These are phyloP conservation scores for Combretum micranthum DNA, from an alignment of 345 rosid genomes.

Conservation along the genomic window DNA sequence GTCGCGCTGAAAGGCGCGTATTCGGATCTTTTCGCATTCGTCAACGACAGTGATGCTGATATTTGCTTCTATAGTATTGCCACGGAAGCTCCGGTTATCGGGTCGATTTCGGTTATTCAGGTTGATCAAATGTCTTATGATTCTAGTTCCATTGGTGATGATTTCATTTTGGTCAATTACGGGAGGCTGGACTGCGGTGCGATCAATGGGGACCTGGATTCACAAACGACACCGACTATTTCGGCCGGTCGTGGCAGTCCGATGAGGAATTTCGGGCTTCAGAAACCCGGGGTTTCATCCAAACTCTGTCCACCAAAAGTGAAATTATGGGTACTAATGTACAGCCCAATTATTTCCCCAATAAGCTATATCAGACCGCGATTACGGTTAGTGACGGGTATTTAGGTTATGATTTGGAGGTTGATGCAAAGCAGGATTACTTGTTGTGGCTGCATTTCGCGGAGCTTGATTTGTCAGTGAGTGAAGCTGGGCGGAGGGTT, in stretches of 20 bases:
- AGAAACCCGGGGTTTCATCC: conserved; percentile 8
- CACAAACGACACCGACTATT: conserved; percentile 62
- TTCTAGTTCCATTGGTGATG: conserved; percentile 33
- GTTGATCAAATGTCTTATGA: conserved; percentile 65
- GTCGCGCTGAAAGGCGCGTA: conserved; percentile 73
- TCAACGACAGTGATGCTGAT: conserved; percentile 69
- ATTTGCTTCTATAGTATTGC: conserved; percentile 90
- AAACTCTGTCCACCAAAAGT: conserved; percentile 31
- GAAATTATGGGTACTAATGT: conserved; percentile 33
- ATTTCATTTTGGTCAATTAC: conserved; percentile 63
- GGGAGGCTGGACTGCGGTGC: conserved; percentile 81
- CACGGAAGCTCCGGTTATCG: conserved; percentile 84
- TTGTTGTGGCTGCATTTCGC: conserved; percentile 90
- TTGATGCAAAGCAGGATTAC: conserved; percentile 90
- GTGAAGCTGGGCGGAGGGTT: conserved; percentile 57
- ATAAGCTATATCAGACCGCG: conserved; percentile 84
- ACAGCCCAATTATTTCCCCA: conserved; percentile 81
- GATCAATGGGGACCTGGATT: conserved; percentile 94
- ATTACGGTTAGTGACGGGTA: conserved; percentile 27
- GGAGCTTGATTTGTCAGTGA: conserved; percentile 73
- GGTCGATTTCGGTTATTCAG: conserved; percentile 66
- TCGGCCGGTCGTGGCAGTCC: conserved; percentile 91
- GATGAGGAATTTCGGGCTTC: conserved; percentile 34
- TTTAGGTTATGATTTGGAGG: conserved; percentile 48
- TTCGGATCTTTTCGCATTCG: conserved; percentile 80